A percentile compares a stretch with the other conserved stretches of the same genome.
Conservation (phyloP, 2,329 filamentous ascomycete genomes). For the Xylaria sp. region DNA sequence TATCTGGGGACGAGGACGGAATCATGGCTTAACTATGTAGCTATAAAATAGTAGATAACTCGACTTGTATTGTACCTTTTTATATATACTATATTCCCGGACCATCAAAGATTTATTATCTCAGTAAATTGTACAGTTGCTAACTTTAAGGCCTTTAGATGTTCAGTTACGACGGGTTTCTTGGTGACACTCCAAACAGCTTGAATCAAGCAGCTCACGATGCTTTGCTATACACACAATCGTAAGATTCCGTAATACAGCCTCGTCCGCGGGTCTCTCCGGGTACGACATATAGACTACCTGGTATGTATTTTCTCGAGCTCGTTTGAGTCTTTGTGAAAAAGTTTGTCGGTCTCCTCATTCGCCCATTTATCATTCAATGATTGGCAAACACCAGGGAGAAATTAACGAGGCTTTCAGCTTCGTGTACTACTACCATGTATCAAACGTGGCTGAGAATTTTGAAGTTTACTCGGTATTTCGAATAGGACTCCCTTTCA, state of each 20-base stretch:
- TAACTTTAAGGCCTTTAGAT: not conserved
- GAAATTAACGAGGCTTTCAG: not conserved
- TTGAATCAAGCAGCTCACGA: not conserved
- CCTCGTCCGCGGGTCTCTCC: not conserved
- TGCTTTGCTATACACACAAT: not conserved
- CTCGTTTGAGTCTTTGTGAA: not conserved
- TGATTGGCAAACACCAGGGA: not conserved
- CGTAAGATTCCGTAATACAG: not conserved
- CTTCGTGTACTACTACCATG: not conserved
- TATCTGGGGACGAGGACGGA: not conserved
- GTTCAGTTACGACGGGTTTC: not conserved
- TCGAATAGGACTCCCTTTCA: not conserved
- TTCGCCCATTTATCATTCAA: not conserved
- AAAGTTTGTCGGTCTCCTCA: not conserved
- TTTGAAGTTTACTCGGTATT: not conserved
- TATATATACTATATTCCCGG: not conserved
- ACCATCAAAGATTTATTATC: not conserved
- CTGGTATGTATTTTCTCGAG: not conserved
- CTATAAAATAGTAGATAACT: conserved; percentile 9
- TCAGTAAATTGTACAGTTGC: not conserved
- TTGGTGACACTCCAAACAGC: not conserved
- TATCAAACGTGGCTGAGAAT: not conserved
- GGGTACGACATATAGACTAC: not conserved
- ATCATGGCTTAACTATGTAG: not conserved
- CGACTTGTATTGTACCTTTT: conserved; percentile 7